Base-by-base conservation (phyloP, 2,329 filamentous ascomycete genomes). In the Paracorniculantispora psalliotae region DNA sequence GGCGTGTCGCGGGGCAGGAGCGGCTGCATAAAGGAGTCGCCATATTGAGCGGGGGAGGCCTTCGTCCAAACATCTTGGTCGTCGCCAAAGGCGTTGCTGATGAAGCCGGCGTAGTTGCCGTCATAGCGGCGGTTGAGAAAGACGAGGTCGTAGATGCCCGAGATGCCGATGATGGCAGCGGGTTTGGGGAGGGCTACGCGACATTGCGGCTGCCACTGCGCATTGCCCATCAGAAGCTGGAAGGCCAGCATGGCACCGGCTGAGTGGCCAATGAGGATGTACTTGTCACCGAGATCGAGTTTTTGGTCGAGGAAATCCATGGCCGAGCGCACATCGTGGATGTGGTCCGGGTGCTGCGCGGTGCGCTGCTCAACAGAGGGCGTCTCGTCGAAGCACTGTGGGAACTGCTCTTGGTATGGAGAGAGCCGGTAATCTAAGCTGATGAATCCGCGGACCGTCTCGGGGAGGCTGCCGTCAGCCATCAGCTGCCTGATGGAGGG, bases 141-240 rank as follows among this genome's bases (percentile, higher is more conserved):
- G 8, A 76, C 76, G 10, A 91, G 70, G 66, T 88, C 82, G 70
- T 90, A 90, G 23, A 91, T 83, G 1, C 88, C 88, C 58, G 82
- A 81, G 21, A 89, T 71, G 35, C 85, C 81, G 4, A 89, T 68
- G n/a, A 89, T 71, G 4, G 79, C 81, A 2, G 73, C 66, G 0
- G 84, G 84, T 19, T 76, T 67, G 6, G 69, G 71, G 3, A 75
- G 67, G 9, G 70, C 65, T 8, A 64, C 59, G 17, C 60, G 26
- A 46, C 64, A 51, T 50, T 59, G 52, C 58, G 60, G 17, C n/a
- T 53, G 58, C 59, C 73, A 61, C 51, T 73, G 66, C 17, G 63
- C 62, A 41, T 72, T 67, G 47, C 73, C 73, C 78, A 81, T 81
- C 33, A 82, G 70, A 13, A 82, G 69, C 71, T 91, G 88, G 57